These are phyloP conservation scores for Ogataea ganodermae DNA, from an alignment of 805 yeast species.

Conservation along the genomic window DNA sequence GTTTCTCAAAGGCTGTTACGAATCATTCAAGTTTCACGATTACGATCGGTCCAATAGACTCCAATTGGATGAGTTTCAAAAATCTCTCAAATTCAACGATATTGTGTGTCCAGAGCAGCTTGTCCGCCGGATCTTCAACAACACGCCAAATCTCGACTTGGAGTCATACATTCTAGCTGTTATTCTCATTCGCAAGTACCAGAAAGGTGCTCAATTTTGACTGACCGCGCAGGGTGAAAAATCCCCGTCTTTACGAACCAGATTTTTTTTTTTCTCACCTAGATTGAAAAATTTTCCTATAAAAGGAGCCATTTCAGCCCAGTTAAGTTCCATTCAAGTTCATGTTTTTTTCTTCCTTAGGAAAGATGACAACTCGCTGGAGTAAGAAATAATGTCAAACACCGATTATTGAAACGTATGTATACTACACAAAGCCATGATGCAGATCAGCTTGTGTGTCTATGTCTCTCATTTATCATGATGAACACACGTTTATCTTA, in stretches of 20 bases:
- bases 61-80: conserved; percentile 31
- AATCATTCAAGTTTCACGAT: conserved; percentile 34
- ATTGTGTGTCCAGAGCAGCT: conserved; percentile 27
- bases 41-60: conserved; percentile 28
- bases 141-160: conserved; percentile 24
- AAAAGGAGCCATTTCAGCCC: neutral
- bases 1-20: conserved; percentile 36
- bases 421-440: neutral
- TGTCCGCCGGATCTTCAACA: conserved; percentile 23
- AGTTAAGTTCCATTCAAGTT: neutral
- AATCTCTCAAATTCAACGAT: conserved; percentile 28
- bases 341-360: neutral
- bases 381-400: conserved; percentile 1
- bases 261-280: neutral
- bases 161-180: conserved; percentile 34
- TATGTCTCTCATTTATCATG: conserved; percentile 14
- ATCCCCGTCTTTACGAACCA: conserved; percentile 4
- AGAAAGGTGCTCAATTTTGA: conserved; percentile 13
- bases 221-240: conserved; percentile 9
- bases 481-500: conserved; percentile 28
- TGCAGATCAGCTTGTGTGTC: neutral
- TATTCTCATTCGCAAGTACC: conserved; percentile 27
- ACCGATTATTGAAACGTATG: conserved; percentile 3
- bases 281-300: conserved; percentile 8
- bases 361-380: neutral